Evolutionary conservation across 2,329 filamentous ascomycete species (phyloP), one percentile per base, ranked within the genome.

Genomic region (Escovopsis sp.): DNA sequence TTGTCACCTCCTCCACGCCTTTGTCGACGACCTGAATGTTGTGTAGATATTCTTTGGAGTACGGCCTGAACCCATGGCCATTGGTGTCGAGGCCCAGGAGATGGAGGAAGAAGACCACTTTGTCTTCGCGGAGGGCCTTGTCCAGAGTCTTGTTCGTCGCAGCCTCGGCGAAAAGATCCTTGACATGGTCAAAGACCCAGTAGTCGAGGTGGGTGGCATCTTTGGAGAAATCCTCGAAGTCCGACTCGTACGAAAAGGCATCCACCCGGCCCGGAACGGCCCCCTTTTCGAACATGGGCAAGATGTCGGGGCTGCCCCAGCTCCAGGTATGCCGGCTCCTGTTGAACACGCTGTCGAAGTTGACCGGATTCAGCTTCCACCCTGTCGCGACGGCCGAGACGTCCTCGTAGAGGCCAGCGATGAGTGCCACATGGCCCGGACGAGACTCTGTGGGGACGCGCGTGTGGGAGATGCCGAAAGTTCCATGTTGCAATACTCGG

Each of bases 281-380:
- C n/a, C 91, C 91, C 43, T 87, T 74, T 57, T 93, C 79, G 57
- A 98, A 98, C 91, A 98, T 98, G 42, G 84, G 84, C 50, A 98
- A 64, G 53, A 98, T 98, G 62, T 98, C 91, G 1, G 91, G 91
- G 56, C 88, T 95, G 2, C 91, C 91, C 91, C 91, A 98, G 60
- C 88, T 94, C 91, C 91, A 98, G 7, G 93, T 98, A 63, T 98
- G 93, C 37, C 81, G 72, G 57, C 89, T 96, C 47, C 85, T 78
- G 59, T 98, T 98, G 73, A 98, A 98, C 10, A 98, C 87, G 55
- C 89, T 96, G 65, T 98, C 91, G 55, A 98, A 98, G 57, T 96
- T 84, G 55, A 98, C 91, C 0, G 91, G 91, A 57, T 98, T 98
- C 51, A 95, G 67, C 64, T 98, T 96, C 91, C 91, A 98, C 13